A percentile compares a stretch with the other conserved stretches of the same genome.
Conservation (phyloP, 1,284 basidiomycete genomes). For the Papiliotrema fonsecae region DNA sequence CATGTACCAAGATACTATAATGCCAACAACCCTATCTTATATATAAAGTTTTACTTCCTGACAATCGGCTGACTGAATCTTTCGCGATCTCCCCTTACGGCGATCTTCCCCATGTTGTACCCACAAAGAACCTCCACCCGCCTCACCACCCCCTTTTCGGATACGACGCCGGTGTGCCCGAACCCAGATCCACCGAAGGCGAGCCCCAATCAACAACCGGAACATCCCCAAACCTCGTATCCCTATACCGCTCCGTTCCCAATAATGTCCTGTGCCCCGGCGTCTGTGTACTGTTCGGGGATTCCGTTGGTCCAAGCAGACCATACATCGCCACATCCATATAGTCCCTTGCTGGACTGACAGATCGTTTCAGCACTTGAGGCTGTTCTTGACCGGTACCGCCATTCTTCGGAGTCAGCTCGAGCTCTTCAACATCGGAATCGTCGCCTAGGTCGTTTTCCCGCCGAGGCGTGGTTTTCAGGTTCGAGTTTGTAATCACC, state of each 20-base stretch:
- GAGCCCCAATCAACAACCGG: constrained; percentile 31
- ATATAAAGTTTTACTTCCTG: too few relatives aligned
- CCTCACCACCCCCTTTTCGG: not conserved
- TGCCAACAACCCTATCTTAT: too few relatives aligned
- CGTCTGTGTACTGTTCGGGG: constrained; percentile 19
- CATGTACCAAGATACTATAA: too few relatives aligned
- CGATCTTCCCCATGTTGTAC: not conserved
- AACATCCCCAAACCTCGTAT: constrained; percentile 42
- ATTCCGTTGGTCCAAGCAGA: not conserved
- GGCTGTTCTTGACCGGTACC: not conserved
- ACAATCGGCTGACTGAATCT: too few relatives aligned
- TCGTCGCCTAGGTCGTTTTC: not conserved
- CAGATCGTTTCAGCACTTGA: not conserved
- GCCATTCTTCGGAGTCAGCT: not conserved
- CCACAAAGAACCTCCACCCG: not conserved
- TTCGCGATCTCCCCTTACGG: too few relatives aligned
- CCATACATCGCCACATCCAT: constrained; percentile 33
- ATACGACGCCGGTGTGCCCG: constrained; percentile 8
- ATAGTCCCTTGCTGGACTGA: constrained; percentile 28
- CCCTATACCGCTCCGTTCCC: constrained; percentile 42
- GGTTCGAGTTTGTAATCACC: not conserved
- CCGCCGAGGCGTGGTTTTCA: too few relatives aligned
- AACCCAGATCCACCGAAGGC: constrained; percentile 26
- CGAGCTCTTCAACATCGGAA: not conserved
- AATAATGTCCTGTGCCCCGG: constrained; percentile 39